Base-by-base conservation (phyloP, 1,284 basidiomycete species). In the Pseudozyma hubeiensis region DNA sequence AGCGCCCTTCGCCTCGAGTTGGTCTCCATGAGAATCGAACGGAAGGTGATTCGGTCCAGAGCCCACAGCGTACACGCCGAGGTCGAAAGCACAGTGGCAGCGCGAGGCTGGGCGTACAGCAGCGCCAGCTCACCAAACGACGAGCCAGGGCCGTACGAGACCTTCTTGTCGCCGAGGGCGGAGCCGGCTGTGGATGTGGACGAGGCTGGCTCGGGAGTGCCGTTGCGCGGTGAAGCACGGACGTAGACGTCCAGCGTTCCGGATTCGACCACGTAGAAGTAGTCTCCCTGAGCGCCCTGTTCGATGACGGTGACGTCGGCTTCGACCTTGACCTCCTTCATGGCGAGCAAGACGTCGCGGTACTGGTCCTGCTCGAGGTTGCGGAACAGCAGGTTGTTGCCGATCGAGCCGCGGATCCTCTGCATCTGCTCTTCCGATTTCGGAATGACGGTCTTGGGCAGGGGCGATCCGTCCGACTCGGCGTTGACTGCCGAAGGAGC, bases 341-440 rank as follows among this genome's bases (percentile, higher is more conserved):
- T 98, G 19, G 96, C 97, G 66, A 92, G 91, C 29, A 99, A 87
- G 16, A 97, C 95, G 48, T 94, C 94, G 4, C 89, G 89, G 86
- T 93, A 92, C 85, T 99, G 96, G 81, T 98, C 96, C 80, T 95
- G 93, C 78, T 98, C 95, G 14, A 99, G 89, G 85, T 97, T 94
- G 61, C 94, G 89, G 88, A 99, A 99, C 64, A 98, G 90, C 80
- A 99, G 92, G 85, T 97, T 96, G 83, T 91, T 90, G 50, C 89
- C 88, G 78, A 96, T 97, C 48, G 93, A 92, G 3, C 89, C 87
- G 80, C 91, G 91, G 86, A 99, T 97, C 53, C 96, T 90, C 40
- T 88, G 87, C 45, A 95, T 88, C 86, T 99, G 97, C 75, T 93
- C 91, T 5, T 89, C 86, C 2, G 91, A 89, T 87, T 99, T 99